Base-by-base conservation (phyloP, 78 protist genomes). In the Dictyostelium discoideum region DNA sequence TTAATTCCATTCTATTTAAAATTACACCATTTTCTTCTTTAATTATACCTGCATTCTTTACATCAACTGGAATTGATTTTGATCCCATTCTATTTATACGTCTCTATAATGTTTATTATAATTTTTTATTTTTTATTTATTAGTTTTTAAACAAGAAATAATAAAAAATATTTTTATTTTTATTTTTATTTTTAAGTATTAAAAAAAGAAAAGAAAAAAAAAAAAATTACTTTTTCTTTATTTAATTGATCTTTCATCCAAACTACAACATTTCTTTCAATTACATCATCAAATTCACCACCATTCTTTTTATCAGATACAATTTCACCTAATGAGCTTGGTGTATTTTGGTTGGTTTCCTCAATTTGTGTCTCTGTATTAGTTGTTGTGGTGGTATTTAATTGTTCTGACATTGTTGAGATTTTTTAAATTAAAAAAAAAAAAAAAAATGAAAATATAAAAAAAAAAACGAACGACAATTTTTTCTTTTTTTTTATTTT, bases 211-310 rank as follows among this genome's bases (percentile, higher is more conserved):
- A 42, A 42, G 2, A 39, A 40, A 76, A 20, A 39, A 20, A 63
- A n/a, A 37, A 5, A 24, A 32, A 37, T 22, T 87, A 60, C 80
- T 77, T 50, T 82, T 69, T 89, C 94, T 69, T 39, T 69, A 39
- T 67, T 82, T 67, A 89, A 67, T 67, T 39, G 39, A 13, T 89
- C 94, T 82, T 89, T 89, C 83, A 89, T 82, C 94, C 94, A 89
- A 6, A 40, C 73, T 1, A 82, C 60, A 8, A 89, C 94, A 20
- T 82, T 48, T 69, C 57, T 89, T 73, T 89, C 94, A 81, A 65
- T 89, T 0, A 57, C 48, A 22, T 83, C 87, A 7, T 83, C 87
- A 83, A 40, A 83, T 82, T 65, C 65, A 39, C 37, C 72, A 5
- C 39, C 79, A 7, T 67, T 78, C 48, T 54, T 24, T 57, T 76